Conservation (phyloP, 2,329 filamentous ascomycete genomes). For the Paecilomyces formosus region DNA sequence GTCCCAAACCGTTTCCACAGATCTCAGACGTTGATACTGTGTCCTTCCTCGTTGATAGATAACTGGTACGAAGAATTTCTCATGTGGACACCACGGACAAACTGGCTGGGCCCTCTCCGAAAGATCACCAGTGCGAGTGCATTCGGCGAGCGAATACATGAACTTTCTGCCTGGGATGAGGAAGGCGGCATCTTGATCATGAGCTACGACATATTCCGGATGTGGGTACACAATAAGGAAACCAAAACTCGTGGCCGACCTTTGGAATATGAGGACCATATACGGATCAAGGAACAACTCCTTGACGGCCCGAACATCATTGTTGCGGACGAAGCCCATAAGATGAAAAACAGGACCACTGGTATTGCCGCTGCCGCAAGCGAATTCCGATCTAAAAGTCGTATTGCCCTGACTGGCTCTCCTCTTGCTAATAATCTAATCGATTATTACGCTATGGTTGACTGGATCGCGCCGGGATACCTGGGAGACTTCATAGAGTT, state of each 20-base stretch:
- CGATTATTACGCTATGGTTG: slow-evolving; percentile 81
- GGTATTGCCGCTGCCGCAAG: slow-evolving; percentile 48
- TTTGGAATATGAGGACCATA: slow-evolving; percentile 30
- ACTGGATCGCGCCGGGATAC: slow-evolving; percentile 77
- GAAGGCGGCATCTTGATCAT: slow-evolving; percentile 68
- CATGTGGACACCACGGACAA: slow-evolving; percentile 55
- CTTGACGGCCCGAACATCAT: slow-evolving; percentile 61
- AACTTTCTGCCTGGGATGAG: slow-evolving; percentile 53
- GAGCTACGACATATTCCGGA: slow-evolving; percentile 64
- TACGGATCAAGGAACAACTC: slow-evolving; percentile 43
- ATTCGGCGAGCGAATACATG: slow-evolving; percentile 32
- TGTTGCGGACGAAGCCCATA: slow-evolving; percentile 79
- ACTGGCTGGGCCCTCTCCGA: slow-evolving; percentile 49
- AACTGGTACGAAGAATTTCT: slow-evolving; percentile 79
- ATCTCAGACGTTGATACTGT: slow-evolving; percentile 64
- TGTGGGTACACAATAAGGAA: slow-evolving; percentile 30
- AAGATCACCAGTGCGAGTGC: slow-evolving; percentile 44
- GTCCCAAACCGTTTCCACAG: slow-evolving; percentile 58
- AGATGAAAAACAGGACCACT: slow-evolving; percentile 59
- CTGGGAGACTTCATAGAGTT: slow-evolving; percentile 65
- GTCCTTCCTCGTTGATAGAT: slow-evolving; percentile 64
- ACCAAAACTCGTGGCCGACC: slow-evolving; percentile 15
- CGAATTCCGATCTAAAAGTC: slow-evolving; percentile 57
- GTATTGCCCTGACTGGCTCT: slow-evolving; percentile 80
- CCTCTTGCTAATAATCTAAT: slow-evolving; percentile 76